These are phyloP conservation scores for Trypanosoma rangeli DNA, from an alignment of 208 protist genomes.

Conservation along the genomic window DNA sequence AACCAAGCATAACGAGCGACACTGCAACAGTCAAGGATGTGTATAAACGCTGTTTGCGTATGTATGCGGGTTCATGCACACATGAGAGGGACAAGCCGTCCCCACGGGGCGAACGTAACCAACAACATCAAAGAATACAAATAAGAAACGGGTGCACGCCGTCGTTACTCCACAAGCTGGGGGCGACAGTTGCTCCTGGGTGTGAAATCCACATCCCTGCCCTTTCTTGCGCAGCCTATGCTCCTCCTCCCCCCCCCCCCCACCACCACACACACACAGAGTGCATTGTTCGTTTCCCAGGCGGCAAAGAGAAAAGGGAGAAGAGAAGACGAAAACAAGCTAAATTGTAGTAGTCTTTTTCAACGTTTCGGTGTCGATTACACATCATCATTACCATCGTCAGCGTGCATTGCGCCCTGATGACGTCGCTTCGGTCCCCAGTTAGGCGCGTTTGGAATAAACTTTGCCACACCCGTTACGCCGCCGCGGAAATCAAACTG, in stretches of 20 bases:
- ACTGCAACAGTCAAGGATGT: too few species aligned
- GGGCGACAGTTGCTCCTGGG: background rate
- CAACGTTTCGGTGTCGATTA: background rate
- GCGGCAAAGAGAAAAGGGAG: background rate
- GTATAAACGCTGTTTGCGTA: too few species aligned
- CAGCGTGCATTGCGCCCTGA: constrained; percentile 49
- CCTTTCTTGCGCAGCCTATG: background rate
- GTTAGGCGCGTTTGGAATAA: constrained; percentile 86
- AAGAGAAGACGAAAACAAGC: background rate
- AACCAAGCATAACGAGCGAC: too few species aligned
- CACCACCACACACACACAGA: background rate
- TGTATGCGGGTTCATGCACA: too few species aligned
- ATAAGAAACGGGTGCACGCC: background rate
- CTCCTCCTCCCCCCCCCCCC: too few species aligned
- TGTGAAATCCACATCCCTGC: background rate
- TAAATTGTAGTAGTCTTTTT: background rate
- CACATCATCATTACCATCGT: constrained; percentile 15
- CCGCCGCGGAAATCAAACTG: constrained; percentile 77
- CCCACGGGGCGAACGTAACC: too few species aligned
- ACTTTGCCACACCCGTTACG: constrained; percentile 80
- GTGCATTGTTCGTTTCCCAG: background rate
- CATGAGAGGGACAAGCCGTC: too few species aligned
- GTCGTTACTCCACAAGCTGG: background rate
- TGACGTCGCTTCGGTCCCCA: constrained; percentile 88
- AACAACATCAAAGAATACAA: background rate